phyloP scores from a whole-genome alignment of 2,329 filamentous ascomycete genomes.

The Shiraia bambusicola region DNA sequence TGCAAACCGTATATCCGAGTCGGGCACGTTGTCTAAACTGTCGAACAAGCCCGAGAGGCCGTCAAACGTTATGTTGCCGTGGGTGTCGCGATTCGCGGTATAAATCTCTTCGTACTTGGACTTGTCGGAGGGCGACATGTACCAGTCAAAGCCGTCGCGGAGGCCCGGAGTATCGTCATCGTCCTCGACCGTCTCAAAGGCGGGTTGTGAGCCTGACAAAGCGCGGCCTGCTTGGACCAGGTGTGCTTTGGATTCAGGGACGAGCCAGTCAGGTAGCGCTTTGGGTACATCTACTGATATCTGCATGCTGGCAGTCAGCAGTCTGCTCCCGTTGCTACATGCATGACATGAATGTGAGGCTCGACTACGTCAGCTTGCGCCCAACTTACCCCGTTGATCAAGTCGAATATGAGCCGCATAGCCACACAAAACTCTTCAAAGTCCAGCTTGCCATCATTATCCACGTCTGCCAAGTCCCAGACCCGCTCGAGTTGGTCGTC shows the following conservation, averaged over 20 bases:
- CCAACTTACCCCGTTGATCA: slow-evolving; percentile 79
- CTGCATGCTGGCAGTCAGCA: slow-evolving; percentile 48
- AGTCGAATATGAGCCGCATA: slow-evolving; percentile 96
- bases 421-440: slow-evolving; percentile 99
- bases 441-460: slow-evolving; percentile 95
- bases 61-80: slow-evolving; percentile 75
- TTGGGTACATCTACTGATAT: slow-evolving; percentile 81
- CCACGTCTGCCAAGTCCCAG: slow-evolving; percentile 96
- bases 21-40: slow-evolving; percentile 63
- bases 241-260: slow-evolving; percentile 72
- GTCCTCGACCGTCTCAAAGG: slow-evolving; percentile 78
- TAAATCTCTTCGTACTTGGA: slow-evolving; percentile 97
- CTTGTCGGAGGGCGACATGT: slow-evolving; percentile 92
- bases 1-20: slow-evolving; percentile 81
- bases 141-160: slow-evolving; percentile 98
- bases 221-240: slow-evolving; percentile 46
- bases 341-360: not conserved
- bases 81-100: slow-evolving; percentile 82
- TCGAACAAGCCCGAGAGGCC: slow-evolving; percentile 83
- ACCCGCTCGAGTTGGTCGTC: slow-evolving; percentile 91
- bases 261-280: slow-evolving; percentile 88
- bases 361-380: not conserved
- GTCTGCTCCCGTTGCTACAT: not conserved
- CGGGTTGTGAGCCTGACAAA: slow-evolving; percentile 73
- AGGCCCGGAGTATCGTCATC: slow-evolving; percentile 80